Base-by-base conservation (phyloP, 495 filamentous ascomycete genomes). In the Penicillium manginii region DNA sequence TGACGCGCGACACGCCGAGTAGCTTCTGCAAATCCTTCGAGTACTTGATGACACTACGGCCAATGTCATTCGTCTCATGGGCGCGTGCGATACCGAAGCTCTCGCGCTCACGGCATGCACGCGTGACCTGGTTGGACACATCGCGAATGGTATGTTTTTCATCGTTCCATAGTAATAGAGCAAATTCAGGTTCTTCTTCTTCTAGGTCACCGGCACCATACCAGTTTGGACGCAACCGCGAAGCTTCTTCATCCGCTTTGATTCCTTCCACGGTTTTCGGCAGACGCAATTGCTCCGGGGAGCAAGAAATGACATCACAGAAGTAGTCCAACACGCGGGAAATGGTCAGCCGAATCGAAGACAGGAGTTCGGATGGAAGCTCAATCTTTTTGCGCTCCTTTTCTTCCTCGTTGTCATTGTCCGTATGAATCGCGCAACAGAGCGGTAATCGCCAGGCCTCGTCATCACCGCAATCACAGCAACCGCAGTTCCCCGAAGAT, bases 121-220 rank as follows among this genome's bases (percentile, higher is more conserved):
- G 84, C 3, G 89, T 88, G 15, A 98, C 91, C 70, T 97, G 92
- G 32, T 93, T 83, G 55, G 87, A 77, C 10, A 98, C 93, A 71
- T 98, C 94, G n/a, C 83, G 79, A 50, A 97, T 87, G 0, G 94
- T 98, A 69, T 98, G 94, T 75, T 98, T 98, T 73, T 98, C 94
- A 59, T 98, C 94, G 63, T 98, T 98, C 94, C 94, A 98, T 8
- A 98, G 78, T 18, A 97, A 73, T n/a, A 98, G 75, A 4, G 91
- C 87, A 69, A 87, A 98, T 64, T 97, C 92, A 14, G 86, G 82
- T 21, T 85, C 74, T 21, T 78, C 78, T 21, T 86, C 81, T 32
- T 65, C 62, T 31, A 73, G 73, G 56, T 88, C 82, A 2, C 84
- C 86, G 1, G 79, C 76, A 10, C 85, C 85, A 65, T 89, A 93